Conservation (phyloP, 2,329 filamentous ascomycete genomes). For the Talaromyces sp. region DNA sequence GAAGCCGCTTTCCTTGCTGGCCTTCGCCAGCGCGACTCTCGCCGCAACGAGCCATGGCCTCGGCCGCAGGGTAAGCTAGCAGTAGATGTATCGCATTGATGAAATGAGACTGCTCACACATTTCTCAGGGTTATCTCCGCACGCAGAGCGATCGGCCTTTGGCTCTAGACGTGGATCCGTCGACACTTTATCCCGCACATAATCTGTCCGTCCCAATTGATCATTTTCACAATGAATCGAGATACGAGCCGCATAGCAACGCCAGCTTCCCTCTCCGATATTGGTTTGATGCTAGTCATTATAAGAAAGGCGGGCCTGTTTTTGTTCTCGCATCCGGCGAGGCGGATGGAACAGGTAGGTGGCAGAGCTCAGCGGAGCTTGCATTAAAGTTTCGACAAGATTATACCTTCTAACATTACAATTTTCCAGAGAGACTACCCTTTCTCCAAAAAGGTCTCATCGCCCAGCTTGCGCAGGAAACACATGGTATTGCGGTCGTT, state of each 20-base stretch:
- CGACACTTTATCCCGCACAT: slow-evolving; percentile 40
- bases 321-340: slow-evolving; percentile 73
- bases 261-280: slow-evolving; percentile 68
- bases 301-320: slow-evolving; percentile 72
- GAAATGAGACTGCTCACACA: background rate
- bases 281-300: slow-evolving; percentile 75
- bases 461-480: slow-evolving; percentile 63
- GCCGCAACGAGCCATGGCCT: background rate
- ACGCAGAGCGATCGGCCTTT: background rate
- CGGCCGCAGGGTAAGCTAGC: background rate
- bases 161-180: slow-evolving; percentile 2
- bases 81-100: background rate
- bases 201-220: slow-evolving; percentile 61
- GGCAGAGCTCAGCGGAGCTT: slow-evolving; percentile 7
- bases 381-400: background rate
- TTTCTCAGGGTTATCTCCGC: background rate
- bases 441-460: slow-evolving; percentile 76
- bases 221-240: slow-evolving; percentile 75
- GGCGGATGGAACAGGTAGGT: slow-evolving; percentile 43
- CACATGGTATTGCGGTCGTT: slow-evolving; percentile 70
- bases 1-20: background rate
- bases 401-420: background rate
- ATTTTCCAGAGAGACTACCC: slow-evolving; percentile 52
- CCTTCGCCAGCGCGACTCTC: background rate
- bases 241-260: slow-evolving; percentile 71